phyloP scores from a whole-genome alignment of 805 yeast genomes.

The Wickerhamomyces kurtzmanii region DNA sequence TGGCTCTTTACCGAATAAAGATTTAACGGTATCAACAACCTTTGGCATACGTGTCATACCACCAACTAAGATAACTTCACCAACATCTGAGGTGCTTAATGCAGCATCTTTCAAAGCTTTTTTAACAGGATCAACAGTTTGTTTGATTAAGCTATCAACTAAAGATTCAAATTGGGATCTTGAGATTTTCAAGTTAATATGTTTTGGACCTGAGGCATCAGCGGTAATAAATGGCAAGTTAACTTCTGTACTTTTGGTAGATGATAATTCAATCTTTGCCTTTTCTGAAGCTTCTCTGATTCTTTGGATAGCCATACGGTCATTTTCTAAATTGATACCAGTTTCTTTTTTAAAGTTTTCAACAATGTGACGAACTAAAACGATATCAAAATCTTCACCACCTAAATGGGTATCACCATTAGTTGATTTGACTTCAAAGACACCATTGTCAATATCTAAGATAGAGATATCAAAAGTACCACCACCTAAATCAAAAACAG shows the following conservation, averaged over 20 bases:
- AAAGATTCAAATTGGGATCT: conserved; percentile 62
- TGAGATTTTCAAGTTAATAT: conserved; percentile 46
- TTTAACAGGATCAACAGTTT: conserved; percentile 65
- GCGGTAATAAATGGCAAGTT: conserved; percentile 65
- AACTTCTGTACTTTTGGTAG: conserved; percentile 48
- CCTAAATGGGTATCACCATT: conserved; percentile 79
- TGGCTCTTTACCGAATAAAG: conserved; percentile 52
- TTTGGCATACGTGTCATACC: conserved; percentile 92
- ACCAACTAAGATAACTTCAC: conserved; percentile 72
- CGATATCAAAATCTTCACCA: conserved; percentile 72
- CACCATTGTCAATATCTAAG: conserved; percentile 68
- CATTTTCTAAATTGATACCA: conserved; percentile 41
- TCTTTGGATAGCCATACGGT: conserved; percentile 57
- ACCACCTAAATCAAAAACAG: conserved; percentile 67
- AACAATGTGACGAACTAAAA: conserved; percentile 42
- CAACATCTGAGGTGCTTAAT: conserved; percentile 51
- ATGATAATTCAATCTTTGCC: conserved; percentile 68
- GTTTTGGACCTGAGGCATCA: conserved; percentile 50
- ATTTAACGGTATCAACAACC: conserved; percentile 52
- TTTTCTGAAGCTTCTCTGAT: conserved; percentile 69
- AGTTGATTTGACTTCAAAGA: conserved; percentile 74
- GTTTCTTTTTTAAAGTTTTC: conserved; percentile 40
- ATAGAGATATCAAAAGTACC: conserved; percentile 77
- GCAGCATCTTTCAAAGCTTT: conserved; percentile 71
- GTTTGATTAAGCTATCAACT: conserved; percentile 55